Evolutionary conservation across 225 moss, liverwort and hornwort genomes (phyloP), one percentile per base, ranked within the genome.

Genomic region (Antitrichia curtipendula): DNA sequence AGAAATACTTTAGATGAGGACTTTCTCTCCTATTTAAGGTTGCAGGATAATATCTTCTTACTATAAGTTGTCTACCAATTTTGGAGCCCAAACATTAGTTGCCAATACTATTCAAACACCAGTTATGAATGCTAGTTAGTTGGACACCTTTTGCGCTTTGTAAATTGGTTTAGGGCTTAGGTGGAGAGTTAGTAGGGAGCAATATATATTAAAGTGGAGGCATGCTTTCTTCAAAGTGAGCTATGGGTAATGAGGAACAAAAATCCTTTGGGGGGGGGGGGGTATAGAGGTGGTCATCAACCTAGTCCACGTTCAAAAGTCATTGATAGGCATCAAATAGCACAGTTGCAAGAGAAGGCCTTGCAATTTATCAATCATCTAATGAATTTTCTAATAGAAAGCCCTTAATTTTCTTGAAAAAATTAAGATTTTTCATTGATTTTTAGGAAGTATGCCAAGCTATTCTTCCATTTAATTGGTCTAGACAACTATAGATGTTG

Each of bases 371-470:
- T 43, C 16, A 71, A 71, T 43, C 16, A 43, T 27, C 1, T 0
- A 6, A 70, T 41, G 15, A 25, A 1, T 1, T 25, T 3, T 41
- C 9, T 2, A 9, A 5, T 27, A 3, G 24, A 69, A 0, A 70
- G 3, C 5, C 70, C 1, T 71, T 27, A 6, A 43, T 43, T 43
- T 71, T 25, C 2, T 71, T 27, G 2, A 70, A 43, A 70, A 8
- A 15, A 15, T 27, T 24, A 8, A 2, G 0, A 0, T 43, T 9
- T 1, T 27, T 7, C 1, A 43, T 71, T 1, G 0, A 43, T 43
- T 0, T 0, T 16, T 0, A 25, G 0, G 27, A 0, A 8, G 15
- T 27, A 70, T 70, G 2, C 9, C 16, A 1, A 70, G 3, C 5
- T 7, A 38, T 40, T 13, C 3, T 68, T 70, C 24, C 4, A 13